phyloP scores from a whole-genome alignment of 352 stramenopile genomes.

The Poterioochromonas sp. region DNA sequence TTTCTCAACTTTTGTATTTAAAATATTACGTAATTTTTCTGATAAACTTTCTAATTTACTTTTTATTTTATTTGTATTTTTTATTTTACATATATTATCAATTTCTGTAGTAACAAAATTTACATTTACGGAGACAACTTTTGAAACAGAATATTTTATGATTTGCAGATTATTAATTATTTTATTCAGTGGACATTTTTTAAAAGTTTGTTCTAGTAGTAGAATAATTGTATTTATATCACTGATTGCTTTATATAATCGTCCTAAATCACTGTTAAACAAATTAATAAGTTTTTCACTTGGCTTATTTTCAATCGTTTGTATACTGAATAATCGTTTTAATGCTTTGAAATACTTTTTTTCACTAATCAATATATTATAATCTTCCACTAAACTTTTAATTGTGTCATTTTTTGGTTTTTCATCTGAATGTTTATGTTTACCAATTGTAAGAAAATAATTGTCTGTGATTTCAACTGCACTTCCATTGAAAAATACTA shows the following conservation, averaged over 20 bases:
- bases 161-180: conserved; percentile 11
- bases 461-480: not conserved
- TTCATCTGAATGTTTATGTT: not conserved
- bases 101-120: not conserved
- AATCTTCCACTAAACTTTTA: not conserved
- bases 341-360: not conserved
- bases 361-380: not conserved
- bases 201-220: not conserved
- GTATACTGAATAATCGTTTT: conserved; percentile 3
- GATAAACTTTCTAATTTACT: no score
- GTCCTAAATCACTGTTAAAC: not conserved
- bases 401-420: not conserved
- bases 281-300: not conserved
- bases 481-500: not conserved
- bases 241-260: conserved; percentile 18
- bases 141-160: not conserved
- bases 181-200: not conserved
- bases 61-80: no score
- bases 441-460: conserved; percentile 8
- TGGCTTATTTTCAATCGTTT: not conserved
- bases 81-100: conserved; percentile 28
- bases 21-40: no score
- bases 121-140: not conserved
- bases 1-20: no score
- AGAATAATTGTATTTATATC: conserved; percentile 4